phyloP scores from a whole-genome alignment of 768 basidiomycete species.

The Myochromella boudieri region DNA sequence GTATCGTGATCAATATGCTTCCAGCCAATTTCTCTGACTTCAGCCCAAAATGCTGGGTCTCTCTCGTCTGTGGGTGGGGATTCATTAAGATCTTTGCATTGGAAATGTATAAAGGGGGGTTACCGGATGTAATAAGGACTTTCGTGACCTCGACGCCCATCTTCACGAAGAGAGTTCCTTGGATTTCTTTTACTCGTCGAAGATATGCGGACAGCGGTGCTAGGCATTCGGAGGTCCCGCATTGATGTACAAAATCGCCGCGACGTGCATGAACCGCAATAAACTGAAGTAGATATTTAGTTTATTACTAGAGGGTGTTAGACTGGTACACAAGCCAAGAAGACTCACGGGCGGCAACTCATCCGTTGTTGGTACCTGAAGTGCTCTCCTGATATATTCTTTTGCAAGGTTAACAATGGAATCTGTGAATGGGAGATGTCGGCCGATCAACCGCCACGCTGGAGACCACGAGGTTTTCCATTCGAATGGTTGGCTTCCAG shows the following conservation, averaged over 20 bases:
- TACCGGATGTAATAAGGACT: constrained; percentile 46
- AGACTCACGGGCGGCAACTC: constrained; percentile 34
- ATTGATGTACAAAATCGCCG: constrained; percentile 40
- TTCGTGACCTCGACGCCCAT: constrained; percentile 27
- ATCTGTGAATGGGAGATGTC: constrained; percentile 34
- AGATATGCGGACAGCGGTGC: constrained; percentile 37
- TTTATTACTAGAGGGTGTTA: not conserved
- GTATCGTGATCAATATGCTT: constrained; percentile 38
- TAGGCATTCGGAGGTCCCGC: constrained; percentile 35
- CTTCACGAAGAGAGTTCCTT: constrained; percentile 30
- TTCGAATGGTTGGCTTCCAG: constrained; percentile 27
- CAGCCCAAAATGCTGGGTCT: constrained; percentile 41
- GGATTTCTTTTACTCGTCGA: constrained; percentile 35
- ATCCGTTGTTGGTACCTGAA: constrained; percentile 21
- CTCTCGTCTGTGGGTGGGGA: constrained; percentile 36
- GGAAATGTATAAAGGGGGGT: not conserved
- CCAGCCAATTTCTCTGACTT: constrained; percentile 41
- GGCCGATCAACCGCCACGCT: constrained; percentile 40
- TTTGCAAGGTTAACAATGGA: constrained; percentile 27
- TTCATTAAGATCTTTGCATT: not conserved
- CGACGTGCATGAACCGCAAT: constrained; percentile 49
- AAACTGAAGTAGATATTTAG: constrained; percentile 23
- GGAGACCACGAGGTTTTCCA: constrained; percentile 39
- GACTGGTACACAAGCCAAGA: no score
- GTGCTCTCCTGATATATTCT: constrained; percentile 32